phyloP scores from a whole-genome alignment of 2,329 filamentous ascomycete genomes.

The Rhynchosporium agropyri region DNA sequence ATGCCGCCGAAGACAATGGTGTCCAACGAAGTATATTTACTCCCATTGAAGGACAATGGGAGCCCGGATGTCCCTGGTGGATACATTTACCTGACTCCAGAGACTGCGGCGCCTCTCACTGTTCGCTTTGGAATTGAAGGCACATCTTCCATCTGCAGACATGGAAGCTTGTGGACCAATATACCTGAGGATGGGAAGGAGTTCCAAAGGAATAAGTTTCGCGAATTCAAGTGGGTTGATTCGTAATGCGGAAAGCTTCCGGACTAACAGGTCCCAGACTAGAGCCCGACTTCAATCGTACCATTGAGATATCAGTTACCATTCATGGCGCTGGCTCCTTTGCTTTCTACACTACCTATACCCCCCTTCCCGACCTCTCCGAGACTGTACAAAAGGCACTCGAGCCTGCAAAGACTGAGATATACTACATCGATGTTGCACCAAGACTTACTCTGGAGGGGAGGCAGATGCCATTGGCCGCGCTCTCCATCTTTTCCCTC shows the following conservation, averaged over 20 bases:
- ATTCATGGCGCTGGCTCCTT: conserved; percentile 84
- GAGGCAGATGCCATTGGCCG: conserved; percentile 76
- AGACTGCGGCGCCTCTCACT: conserved; percentile 71
- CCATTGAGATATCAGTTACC: conserved; percentile 85
- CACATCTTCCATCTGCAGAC: conserved; percentile 90
- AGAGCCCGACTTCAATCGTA: conserved; percentile 88
- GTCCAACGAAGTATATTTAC: conserved; percentile 77
- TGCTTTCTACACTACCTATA: conserved; percentile 92
- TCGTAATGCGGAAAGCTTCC: background rate
- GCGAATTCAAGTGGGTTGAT: conserved; percentile 78
- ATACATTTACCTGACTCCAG: conserved; percentile 87
- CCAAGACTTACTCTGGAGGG: conserved; percentile 77
- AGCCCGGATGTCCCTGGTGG: conserved; percentile 85
- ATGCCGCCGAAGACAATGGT: conserved; percentile 65
- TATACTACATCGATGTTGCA: conserved; percentile 93
- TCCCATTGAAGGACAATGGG: conserved; percentile 90
- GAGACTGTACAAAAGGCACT: conserved; percentile 51
- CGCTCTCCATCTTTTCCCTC: conserved; percentile 87
- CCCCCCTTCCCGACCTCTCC: conserved; percentile 75
- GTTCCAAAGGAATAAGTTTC: conserved; percentile 79
- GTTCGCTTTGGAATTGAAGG: conserved; percentile 91
- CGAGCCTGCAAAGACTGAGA: conserved; percentile 67
- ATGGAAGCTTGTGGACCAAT: conserved; percentile 97
- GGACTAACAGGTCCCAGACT: conserved; percentile 58
- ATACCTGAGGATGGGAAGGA: conserved; percentile 75